Evolutionary conservation across 2,329 filamentous ascomycete species (phyloP).

Genomic region (Penicillium sp.): DNA sequence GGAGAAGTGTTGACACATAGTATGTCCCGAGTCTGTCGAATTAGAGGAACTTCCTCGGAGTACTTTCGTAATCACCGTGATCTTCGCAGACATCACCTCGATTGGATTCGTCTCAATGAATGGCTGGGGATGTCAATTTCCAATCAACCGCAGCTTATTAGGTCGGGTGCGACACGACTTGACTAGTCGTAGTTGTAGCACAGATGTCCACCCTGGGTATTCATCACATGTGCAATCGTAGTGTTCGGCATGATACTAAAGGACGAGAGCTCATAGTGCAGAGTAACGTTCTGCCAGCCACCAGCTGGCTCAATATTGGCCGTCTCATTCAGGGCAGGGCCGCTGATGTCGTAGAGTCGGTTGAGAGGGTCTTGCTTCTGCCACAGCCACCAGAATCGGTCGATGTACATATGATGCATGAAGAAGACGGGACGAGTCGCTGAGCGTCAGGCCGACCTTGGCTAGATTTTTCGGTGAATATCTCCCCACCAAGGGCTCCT

Average conservation of each 20-base stretch:
- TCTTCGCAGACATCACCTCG: too few species aligned
- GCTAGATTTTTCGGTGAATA: too few species aligned
- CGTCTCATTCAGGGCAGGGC: neutral
- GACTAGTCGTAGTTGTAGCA: neutral
- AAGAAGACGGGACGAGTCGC: neutral
- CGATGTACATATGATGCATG: conserved; percentile 1
- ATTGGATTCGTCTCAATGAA: too few species aligned
- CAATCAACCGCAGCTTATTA: too few species aligned
- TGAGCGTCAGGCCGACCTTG: too few species aligned
- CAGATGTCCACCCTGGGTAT: neutral
- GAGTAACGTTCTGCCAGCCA: neutral
- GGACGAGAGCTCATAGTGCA: neutral
- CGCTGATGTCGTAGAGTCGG: neutral
- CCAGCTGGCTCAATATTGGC: neutral
- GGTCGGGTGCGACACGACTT: neutral
- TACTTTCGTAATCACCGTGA: neutral
- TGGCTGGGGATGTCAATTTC: too few species aligned
- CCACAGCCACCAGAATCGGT: neutral
- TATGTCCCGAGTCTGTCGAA: neutral
- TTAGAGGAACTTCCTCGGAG: neutral
- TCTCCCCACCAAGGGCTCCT: too few species aligned
- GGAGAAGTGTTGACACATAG: neutral
- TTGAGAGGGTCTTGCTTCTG: neutral
- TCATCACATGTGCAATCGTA: neutral
- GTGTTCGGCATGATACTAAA: neutral